Base-by-base conservation (phyloP, 1,284 basidiomycete species). In the Waitea zeae region DNA sequence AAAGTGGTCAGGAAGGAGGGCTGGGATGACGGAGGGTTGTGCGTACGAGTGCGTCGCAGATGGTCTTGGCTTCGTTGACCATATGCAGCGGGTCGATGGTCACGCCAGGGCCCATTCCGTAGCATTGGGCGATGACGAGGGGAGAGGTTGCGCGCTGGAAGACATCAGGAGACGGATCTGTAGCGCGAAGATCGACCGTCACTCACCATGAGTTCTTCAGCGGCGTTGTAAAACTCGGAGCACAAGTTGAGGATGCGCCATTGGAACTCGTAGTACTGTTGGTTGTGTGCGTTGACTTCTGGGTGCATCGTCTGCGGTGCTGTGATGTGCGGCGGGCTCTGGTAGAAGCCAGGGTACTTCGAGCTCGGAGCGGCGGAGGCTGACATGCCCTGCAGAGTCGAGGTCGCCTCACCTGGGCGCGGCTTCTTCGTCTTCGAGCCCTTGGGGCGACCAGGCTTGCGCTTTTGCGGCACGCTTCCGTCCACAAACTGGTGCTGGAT, bases 181-280 rank as follows among this genome's bases (percentile, higher is more conserved):
- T 22, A 17, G 24, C 35, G 39, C 33, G 39, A 37, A 37, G n/a
- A n/a, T n/a, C n/a, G n/a, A 9, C 24, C 24, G 24, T 26, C 39
- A 67, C 79, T 53, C 49, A 84, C 80, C 36, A 84, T 64, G 31
- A 84, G 64, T 50, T 84, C 80, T 49, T 82, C 80, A 12, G 81
- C 80, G 5, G 80, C 79, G 22, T 72, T 75, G 54, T 83, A 84
- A 49, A 84, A 84, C 48, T 83, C 80, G 2, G 74, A 70, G 50
- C 80, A 84, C 26, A 84, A 56, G 46, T 80, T 80, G 36, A 84
- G 52, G 28, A 82, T 70, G 34, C 78, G 67, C 79, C 80, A 84
- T 49, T 83, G 79, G 45, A 84, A 84, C 48, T 83, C 78, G 48
- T 80, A 78, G 51, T 80, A 82, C 45, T 74, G 70, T 42, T 80